Base-by-base conservation (phyloP, 2,329 filamentous ascomycete genomes). In the Coniosporium tulheliwenetii region DNA sequence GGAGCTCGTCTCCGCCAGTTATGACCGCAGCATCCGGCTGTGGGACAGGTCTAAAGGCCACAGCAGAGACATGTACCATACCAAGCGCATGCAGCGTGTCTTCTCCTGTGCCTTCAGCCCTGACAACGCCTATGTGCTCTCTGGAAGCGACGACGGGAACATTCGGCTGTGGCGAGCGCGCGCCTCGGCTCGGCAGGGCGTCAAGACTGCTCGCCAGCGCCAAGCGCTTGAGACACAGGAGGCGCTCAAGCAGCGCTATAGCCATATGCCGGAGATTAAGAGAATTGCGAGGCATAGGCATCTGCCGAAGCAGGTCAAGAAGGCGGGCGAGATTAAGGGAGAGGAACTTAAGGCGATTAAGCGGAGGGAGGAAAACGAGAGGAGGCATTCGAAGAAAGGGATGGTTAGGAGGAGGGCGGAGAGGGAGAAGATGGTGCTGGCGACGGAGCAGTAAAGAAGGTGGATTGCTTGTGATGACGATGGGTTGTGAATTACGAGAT, bases 81-180 rank as follows among this genome's bases (percentile, higher is more conserved):
- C 91, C 13, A 93, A 95, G 64, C 79, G 91, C 47, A 95, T 95
- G 89, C 89, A 96, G 66, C 76, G 89, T 50, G 86, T 95, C 42
- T 93, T 93, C 65, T 79, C 81, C 8, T 78, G 78, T 38, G 76
- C 75, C 45, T 96, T 83, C 71, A 91, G 86, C 0, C 83, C 86
- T 5, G 91, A 98, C 59, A 79, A 81, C 48, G 84, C 84, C 52
- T 98, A 93, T 58, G 65, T 98, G 15, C 72, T 98, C 37, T 86
- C 82, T 5, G 91, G 89, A 36, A 91, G 82, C 10, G 91, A 96
- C 57, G 91, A 96, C 57, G 91, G 91, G 47, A 94, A 95, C 57
- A 72, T 86, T 39, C 72, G 89, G 31, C 66, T 98, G 32, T 98
- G 91, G 91, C 77, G 91, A 47, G 77, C 86, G 30, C 77, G 89